Evolutionary conservation across 2,329 filamentous ascomycete species (phyloP), one percentile per base, ranked within the genome.

Genomic region (Rutstroemia sydowiana): DNA sequence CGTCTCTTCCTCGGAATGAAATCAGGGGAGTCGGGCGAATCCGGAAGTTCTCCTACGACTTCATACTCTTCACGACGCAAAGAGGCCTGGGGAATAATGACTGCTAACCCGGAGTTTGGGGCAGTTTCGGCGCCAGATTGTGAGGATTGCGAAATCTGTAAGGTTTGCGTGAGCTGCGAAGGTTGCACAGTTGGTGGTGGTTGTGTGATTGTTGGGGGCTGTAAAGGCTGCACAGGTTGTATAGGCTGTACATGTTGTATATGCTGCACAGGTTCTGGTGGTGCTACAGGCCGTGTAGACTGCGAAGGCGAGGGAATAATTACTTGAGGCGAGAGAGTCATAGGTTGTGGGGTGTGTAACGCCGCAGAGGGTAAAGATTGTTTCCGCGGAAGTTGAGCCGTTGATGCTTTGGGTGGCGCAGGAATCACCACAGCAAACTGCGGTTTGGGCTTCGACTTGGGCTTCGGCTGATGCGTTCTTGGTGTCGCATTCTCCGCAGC

Each of bases 1-100:
- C 70, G 69, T 52, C 75, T 66, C 61, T 80, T 85, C 57, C 55
- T 59, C 5, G 58, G 60, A 20, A 61, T 45, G 40, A 60, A 52
- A 3, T 57, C 44, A 32, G 58, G 59, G 2, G 61, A 62, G 28
- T 57, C 59, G 1, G 63, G 62, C n/a, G 60, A 63, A 39, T 61
- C 58, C 13, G 59, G 61, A 9, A 58, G 60, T 37, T 59, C 56
- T n/a, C 56, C 60, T 5, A 63, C 42, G 45, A 59, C 53, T 31
- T 58, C 59, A 41, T 64, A 65, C 7, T 67, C 64, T 45, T 63
- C 57, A 3, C 57, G 54, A n/a, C 51, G 55, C 36, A 65, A 61
- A 5, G 55, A 56, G 11, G 61, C 55, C 21, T 57, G 45, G 14
- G 62, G 63, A 28, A 66, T 61, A 8, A 65, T 41, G 32, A 65